Base-by-base conservation (phyloP, 805 yeast species). In the Candida nemodendra region DNA sequence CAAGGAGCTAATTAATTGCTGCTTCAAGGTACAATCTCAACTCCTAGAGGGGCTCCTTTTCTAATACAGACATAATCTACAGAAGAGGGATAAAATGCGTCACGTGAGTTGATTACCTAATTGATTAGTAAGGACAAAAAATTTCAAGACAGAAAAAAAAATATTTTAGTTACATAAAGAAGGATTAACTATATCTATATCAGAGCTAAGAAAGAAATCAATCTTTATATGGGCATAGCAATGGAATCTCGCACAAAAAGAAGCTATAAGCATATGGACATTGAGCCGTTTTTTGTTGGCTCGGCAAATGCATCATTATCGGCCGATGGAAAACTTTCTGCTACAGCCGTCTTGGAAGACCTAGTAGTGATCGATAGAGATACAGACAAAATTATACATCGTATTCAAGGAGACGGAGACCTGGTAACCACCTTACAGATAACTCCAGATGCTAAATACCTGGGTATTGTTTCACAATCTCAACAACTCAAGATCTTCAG, bases 261-360 rank as follows among this genome's bases (percentile, higher is more conserved):
- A 43, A 58, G 61, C 39, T 61, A 57, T 31, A 64, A 59, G 38
- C 65, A 70, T 44, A 53, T 51, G 9, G 74, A 77, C 38, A 70
- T 91, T 27, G 80, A 78, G 36, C 98, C 99, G 12, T 81, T 90
- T 51, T 93, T 87, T 58, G 77, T 86, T 12, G 96, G 97, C 18
- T 87, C 93, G 5, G 77, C 93, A 2, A 69, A 81, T 19, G 93
- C 88, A 2, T 68, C 87, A 0, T 57, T 87, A 9, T 76, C 89
- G 2, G 64, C 61, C 11, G 82, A 79, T 48, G 87, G 82, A 6
- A 51, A 67, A 4, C 51, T 83, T 1, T 59, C 90, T 39, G 96
- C 95, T 7, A 83, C 96, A 1, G 84, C 96, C 1, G 73, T 83
- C 14, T 69, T 82, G 22, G 96, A 87, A 54, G 87, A 84, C 49